These are phyloP conservation scores for Gracilaria gracilis DNA, from an alignment of 23 red algal species.

Conservation along the genomic window DNA sequence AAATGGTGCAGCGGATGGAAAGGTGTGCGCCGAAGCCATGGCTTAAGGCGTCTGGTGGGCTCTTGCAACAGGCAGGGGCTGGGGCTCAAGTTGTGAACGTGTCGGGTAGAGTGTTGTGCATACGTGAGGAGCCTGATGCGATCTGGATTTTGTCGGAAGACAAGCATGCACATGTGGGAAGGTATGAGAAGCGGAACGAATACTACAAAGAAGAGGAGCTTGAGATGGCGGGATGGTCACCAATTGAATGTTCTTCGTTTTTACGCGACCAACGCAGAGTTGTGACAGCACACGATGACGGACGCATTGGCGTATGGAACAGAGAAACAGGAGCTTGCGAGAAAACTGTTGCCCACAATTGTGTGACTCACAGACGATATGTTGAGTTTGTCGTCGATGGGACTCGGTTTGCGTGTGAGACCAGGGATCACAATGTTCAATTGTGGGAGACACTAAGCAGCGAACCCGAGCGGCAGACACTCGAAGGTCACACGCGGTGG, in stretches of 20 bases:
- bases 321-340: background rate
- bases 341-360: background rate
- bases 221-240: too few species aligned
- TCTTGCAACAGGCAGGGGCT: conserved; percentile 13
- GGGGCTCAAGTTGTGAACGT: background rate
- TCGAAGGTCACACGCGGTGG: background rate
- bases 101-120: background rate
- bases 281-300: conserved; percentile 1
- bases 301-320: background rate
- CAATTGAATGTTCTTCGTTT: background rate
- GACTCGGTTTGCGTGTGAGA: background rate
- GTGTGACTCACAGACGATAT: background rate
- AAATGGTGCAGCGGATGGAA: conserved; percentile 17
- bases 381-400: background rate
- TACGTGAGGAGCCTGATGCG: background rate
- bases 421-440: background rate
- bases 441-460: background rate
- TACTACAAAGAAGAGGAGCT: too few species aligned
- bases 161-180: too few species aligned
- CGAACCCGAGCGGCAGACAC: background rate
- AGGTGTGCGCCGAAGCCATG: conserved; percentile 23
- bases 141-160: background rate
- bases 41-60: background rate
- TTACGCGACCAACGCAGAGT: background rate
- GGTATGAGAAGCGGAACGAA: too few species aligned